Evolutionary conservation across 257 asterid species (phyloP), one percentile per base, ranked within the genome.

Genomic region (Penstemon barbatus): DNA sequence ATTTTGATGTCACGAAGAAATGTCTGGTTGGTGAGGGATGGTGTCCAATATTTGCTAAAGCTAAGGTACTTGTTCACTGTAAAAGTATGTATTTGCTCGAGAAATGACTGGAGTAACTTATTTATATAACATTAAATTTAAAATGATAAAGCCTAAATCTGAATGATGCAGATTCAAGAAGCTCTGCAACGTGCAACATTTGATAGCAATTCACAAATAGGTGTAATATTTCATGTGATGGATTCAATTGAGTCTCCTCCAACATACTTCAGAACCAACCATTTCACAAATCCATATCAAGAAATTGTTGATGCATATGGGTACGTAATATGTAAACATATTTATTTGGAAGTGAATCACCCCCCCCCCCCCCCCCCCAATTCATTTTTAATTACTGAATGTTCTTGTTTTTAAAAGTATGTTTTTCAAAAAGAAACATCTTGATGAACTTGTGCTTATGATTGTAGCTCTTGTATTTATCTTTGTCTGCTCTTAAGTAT

Each of bases 21-120:
- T 94, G 97, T 80, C 89, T 94, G 65, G 98, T 94, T 70, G 99
- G 97, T 63, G 99, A 94, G 88, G 99, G 99, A 69, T 94, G 99
- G 99, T 94, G 96, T 74, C 99, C 99, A 54, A 71, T 85, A 74
- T 94, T 86, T 85, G 91, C 99, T 44, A 91, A 89, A 80, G 58
- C 81, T 41, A 83, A 83, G 97, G 99, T 94, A 75, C 63, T 55
- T 15, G 18, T 57, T 50, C 57, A 39, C 60, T 74, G 70, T 54
- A 37, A 44, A 53, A 57, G 63, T 11, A 46, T 52, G 39, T 72
- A 42, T 72, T 37, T 75, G 19, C 68, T 52, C 39, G 61, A 33
- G 44, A 56, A 49, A 61, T 51, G 54, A 68, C 46, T 46, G 66
- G 60, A 38, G 46, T 72, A 62, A 13, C 63, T 75, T 39, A 48